Conservation (phyloP, 2,329 filamentous ascomycete species). For the Venturia oleaginea region DNA sequence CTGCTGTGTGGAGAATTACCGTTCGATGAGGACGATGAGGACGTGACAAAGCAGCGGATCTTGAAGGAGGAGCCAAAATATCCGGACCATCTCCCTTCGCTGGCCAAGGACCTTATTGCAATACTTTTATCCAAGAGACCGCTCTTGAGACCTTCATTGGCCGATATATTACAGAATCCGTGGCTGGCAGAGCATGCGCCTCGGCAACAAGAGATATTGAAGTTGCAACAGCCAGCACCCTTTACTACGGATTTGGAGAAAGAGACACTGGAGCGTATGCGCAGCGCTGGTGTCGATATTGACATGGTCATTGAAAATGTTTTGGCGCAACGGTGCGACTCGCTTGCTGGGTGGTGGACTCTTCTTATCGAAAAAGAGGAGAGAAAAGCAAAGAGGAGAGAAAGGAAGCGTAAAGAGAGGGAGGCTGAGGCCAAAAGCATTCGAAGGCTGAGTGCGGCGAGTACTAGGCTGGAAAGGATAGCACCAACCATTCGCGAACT, state of each 20-base stretch:
- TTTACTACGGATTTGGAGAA: slow-evolving; percentile 85
- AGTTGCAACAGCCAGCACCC: slow-evolving; percentile 67
- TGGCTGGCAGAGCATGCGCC: slow-evolving; percentile 83
- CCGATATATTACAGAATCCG: slow-evolving; percentile 78
- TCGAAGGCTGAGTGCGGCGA: slow-evolving; percentile 78
- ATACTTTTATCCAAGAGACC: slow-evolving; percentile 84
- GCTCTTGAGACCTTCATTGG: slow-evolving; percentile 67
- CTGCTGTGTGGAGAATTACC: slow-evolving; percentile 78
- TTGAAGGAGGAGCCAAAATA: slow-evolving; percentile 77
- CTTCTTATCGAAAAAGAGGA: slow-evolving; percentile 89
- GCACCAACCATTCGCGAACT: slow-evolving; percentile 70
- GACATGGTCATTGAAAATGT: slow-evolving; percentile 94
- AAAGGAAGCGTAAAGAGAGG: slow-evolving; percentile 75
- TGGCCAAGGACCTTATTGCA: slow-evolving; percentile 69
- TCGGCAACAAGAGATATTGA: slow-evolving; percentile 81
- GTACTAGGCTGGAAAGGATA: slow-evolving; percentile 73
- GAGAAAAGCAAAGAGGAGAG: slow-evolving; percentile 69
- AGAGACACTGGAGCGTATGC: slow-evolving; percentile 85
- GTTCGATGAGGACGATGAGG: slow-evolving; percentile 94
- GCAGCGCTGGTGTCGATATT: slow-evolving; percentile 84
- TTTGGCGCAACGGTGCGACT: slow-evolving; percentile 78
- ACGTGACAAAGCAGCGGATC: slow-evolving; percentile 74
- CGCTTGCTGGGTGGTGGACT: slow-evolving; percentile 92
- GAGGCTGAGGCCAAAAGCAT: slow-evolving; percentile 74
- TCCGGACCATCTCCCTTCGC: slow-evolving; percentile 67